Evolutionary conservation across 495 filamentous ascomycete species (phyloP), one percentile per base, ranked within the genome.

Genomic region (Aspergillus saccharolyticus): DNA sequence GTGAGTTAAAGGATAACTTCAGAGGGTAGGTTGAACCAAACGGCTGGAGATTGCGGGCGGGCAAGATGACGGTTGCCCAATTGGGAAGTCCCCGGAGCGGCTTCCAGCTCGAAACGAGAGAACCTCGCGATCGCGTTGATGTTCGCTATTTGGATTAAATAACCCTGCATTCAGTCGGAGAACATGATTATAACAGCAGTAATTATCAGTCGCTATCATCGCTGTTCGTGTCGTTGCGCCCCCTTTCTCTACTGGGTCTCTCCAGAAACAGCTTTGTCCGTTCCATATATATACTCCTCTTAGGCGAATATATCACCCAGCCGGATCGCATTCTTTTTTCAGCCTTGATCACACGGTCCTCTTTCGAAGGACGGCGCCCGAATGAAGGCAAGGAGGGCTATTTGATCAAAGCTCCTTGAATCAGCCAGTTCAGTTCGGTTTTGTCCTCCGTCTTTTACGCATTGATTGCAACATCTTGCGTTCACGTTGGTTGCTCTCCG

Each of bases 401-500:
- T 39, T 39, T 12, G 33, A 39, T 39, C 33, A 12, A n/a, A 10
- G 7, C 52, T 53, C 44, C 43, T 53, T 21, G 18, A 54, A 28
- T 33, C 25, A 39, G 2, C 14, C 33, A 39, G n/a, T n/a, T n/a
- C n/a, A 39, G 12, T 12, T 12, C 10, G 33, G 12, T 2, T 12
- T 39, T 39, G 33, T 39, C 25, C 39, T 28, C 53, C 46, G 30
- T 49, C 58, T 55, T 64, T 46, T 55, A 45, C 53, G 33, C 33
- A 39, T 39, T 39, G 33, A 39, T 39, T 15, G 33, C 14, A 39
- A 15, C 33, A 39, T 39, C 45, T 39, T 49, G 49, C 53, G 54
- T 65, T 57, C 55, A 20, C 52, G n/a, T 44, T 42, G 17, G 16
- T 49, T 18, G 6, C 47, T 50, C 30, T 48, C 43, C 42, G 21